Conservation (phyloP, 2,329 filamentous ascomycete genomes). For the Aspergillus sp. region DNA sequence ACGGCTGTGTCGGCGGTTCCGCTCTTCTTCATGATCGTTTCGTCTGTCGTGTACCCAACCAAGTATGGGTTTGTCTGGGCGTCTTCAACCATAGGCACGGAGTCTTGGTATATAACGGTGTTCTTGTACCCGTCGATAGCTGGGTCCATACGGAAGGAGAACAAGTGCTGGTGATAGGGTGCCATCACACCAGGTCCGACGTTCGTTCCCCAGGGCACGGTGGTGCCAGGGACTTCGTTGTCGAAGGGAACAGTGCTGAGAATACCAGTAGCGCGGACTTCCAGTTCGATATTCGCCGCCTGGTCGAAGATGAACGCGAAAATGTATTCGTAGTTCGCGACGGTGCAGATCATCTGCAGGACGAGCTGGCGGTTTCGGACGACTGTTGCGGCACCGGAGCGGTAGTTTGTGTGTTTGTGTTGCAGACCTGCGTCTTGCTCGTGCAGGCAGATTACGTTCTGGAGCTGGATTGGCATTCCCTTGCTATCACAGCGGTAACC, state of each 20-base stretch:
- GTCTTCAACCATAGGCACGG: slow-evolving; percentile 52
- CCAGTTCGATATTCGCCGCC: slow-evolving; percentile 66
- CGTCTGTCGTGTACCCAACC: slow-evolving; percentile 60
- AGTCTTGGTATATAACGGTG: slow-evolving; percentile 57
- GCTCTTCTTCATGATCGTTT: slow-evolving; percentile 50
- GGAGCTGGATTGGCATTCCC: slow-evolving; percentile 58
- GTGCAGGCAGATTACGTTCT: slow-evolving; percentile 69
- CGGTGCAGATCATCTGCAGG: slow-evolving; percentile 69
- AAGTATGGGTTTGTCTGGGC: slow-evolving; percentile 58
- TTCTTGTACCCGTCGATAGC: slow-evolving; percentile 59
- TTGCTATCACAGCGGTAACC: slow-evolving; percentile 60
- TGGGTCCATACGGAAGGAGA: slow-evolving; percentile 65
- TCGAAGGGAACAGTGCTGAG: slow-evolving; percentile 68
- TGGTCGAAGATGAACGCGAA: slow-evolving; percentile 72
- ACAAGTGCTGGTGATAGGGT: slow-evolving; percentile 74
- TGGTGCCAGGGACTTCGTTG: slow-evolving; percentile 53
- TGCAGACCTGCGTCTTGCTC: slow-evolving; percentile 70
- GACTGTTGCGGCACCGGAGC: slow-evolving; percentile 63
- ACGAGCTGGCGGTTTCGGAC: slow-evolving; percentile 67
- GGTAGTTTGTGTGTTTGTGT: slow-evolving; percentile 73
- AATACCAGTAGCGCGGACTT: slow-evolving; percentile 69
- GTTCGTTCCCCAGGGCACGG: slow-evolving; percentile 67
- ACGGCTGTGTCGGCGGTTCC: slow-evolving; percentile 55
- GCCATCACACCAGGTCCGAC: slow-evolving; percentile 70
- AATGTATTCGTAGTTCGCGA: slow-evolving; percentile 74